phyloP scores from a whole-genome alignment of 2,329 filamentous ascomycete genomes.

The Colletotrichum sp. region DNA sequence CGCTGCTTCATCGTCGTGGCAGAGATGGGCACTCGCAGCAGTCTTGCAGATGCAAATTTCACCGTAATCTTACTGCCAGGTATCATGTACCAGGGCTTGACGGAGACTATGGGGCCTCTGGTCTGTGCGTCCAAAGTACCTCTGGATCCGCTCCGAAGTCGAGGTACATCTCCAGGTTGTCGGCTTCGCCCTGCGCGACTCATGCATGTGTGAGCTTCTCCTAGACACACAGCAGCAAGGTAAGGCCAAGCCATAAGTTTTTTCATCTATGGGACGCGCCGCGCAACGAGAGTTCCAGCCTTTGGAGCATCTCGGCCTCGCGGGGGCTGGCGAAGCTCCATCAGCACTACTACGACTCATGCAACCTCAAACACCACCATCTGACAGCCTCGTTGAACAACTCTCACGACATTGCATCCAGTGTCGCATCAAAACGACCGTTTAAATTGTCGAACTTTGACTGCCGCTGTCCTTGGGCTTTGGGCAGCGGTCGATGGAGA shows the following conservation, averaged over 20 bases:
- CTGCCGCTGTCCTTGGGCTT: neutral
- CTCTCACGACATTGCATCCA: neutral
- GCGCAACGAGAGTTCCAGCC: neutral
- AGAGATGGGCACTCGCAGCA: slow-evolving; percentile 12
- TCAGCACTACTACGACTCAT: slow-evolving; percentile 14
- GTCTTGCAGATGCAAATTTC: slow-evolving; percentile 18
- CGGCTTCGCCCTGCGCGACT: slow-evolving; percentile 7
- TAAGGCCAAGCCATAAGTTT: slow-evolving; percentile 1
- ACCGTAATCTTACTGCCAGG: slow-evolving; percentile 18
- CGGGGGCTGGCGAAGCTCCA: slow-evolving; percentile 6
- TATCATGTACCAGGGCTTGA: slow-evolving; percentile 7
- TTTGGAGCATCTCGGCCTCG: slow-evolving; percentile 13
- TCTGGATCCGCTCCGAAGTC: neutral
- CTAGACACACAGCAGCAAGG: neutral
- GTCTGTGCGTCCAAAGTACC: slow-evolving; percentile 13
- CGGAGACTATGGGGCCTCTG: neutral
- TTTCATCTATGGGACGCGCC: neutral
- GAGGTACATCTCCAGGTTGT: slow-evolving; percentile 9
- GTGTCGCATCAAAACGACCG: neutral
- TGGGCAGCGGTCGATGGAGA: neutral
- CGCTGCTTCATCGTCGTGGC: neutral
- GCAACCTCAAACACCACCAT: slow-evolving; percentile 13
- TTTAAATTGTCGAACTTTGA: neutral
- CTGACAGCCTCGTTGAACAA: slow-evolving; percentile 10
- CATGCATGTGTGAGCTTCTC: slow-evolving; percentile 13